Conservation (phyloP, 441 rosid genomes). For the Adansonia madagascariensis region DNA sequence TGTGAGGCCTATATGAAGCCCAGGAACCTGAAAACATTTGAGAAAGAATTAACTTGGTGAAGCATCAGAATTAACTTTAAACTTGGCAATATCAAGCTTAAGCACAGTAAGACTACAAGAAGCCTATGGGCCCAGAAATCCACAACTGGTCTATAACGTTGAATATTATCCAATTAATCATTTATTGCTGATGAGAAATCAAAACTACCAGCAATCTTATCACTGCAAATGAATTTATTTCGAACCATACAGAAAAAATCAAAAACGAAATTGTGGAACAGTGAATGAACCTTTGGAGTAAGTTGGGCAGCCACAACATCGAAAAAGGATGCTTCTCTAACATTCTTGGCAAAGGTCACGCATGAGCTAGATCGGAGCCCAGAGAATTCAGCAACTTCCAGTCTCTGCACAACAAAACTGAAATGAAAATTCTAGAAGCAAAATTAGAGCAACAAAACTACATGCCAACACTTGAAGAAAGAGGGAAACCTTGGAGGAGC, state of each 20-base stretch:
- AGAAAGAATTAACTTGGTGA: neutral
- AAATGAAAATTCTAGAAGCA: neutral
- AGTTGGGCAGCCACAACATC: slow-evolving; percentile 76
- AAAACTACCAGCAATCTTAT: too few species aligned
- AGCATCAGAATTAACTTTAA: too few species aligned
- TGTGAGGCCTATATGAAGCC: too few species aligned
- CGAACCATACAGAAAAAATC: neutral
- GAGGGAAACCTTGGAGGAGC: slow-evolving; percentile 62
- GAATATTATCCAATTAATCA: neutral
- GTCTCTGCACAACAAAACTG: slow-evolving; percentile 52
- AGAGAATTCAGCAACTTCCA: slow-evolving; percentile 75
- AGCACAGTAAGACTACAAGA: neutral
- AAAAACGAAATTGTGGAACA: neutral
- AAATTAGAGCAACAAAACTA: neutral
- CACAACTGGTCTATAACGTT: neutral
- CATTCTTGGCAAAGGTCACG: slow-evolving; percentile 43
- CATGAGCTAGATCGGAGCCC: slow-evolving; percentile 69
- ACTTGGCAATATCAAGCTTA: neutral
- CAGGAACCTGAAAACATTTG: too few species aligned
- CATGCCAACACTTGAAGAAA: slow-evolving; percentile 10
- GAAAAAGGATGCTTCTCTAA: slow-evolving; percentile 63
- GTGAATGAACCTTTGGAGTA: slow-evolving; percentile 56
- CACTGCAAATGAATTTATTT: neutral
- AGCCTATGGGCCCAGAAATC: too few species aligned
- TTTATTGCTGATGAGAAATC: too few species aligned